Evolutionary conservation across 306 rosid genomes (phyloP).

Genomic region (Neltuma alba): DNA sequence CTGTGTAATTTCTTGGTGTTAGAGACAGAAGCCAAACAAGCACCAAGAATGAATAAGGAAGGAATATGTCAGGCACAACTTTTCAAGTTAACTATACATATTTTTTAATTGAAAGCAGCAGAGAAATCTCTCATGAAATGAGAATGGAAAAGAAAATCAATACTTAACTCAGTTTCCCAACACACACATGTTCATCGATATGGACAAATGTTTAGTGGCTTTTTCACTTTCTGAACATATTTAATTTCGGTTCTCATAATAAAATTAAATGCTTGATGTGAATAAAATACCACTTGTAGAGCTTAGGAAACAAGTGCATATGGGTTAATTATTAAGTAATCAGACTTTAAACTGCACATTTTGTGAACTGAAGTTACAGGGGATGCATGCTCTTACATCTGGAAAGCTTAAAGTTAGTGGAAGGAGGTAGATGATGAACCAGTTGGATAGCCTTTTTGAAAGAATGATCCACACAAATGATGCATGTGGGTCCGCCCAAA

Average conservation of each 20-base stretch:
- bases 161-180: background rate
- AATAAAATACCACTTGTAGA: background rate
- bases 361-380: background rate
- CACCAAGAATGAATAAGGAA: constrained; percentile 24
- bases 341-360: background rate
- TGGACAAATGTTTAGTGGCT: background rate
- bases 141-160: background rate
- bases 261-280: background rate
- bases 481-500: constrained; percentile 45
- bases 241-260: background rate
- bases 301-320: background rate
- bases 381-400: background rate
- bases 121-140: background rate
- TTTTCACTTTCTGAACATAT: background rate
- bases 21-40: constrained; percentile 37
- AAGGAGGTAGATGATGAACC: constrained; percentile 34
- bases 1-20: constrained; percentile 25
- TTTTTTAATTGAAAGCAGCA: background rate
- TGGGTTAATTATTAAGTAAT: background rate
- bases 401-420: constrained; percentile 42
- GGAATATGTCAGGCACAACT: constrained; percentile 20
- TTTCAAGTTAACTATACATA: constrained; percentile 17
- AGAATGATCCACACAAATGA: constrained; percentile 36
- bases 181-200: background rate
- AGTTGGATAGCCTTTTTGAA: constrained; percentile 48